A percentile compares a stretch with the other conserved stretches of the same genome.
These are phyloP conservation scores for Cyberlindnera bimundalis DNA, from an alignment of 805 yeast species.

Conservation along the genomic window DNA sequence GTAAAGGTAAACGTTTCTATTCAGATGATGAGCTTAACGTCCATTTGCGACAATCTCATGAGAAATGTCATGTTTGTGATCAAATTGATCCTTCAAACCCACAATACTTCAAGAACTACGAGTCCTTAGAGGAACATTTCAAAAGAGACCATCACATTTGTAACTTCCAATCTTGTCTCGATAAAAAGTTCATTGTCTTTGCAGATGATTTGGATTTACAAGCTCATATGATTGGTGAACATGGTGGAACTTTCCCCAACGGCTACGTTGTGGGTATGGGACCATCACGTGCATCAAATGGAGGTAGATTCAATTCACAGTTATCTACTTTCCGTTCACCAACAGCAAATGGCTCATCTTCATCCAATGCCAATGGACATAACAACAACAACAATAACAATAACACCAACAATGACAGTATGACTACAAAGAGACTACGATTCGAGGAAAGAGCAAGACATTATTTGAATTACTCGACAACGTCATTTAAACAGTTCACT, in stretches of 20 bases:
- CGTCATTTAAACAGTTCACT: slow-evolving; percentile 46
- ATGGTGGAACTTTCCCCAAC: slow-evolving; percentile 53
- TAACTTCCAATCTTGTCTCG: slow-evolving; percentile 72
- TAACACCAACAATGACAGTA: slow-evolving; percentile 35
- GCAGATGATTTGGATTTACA: slow-evolving; percentile 80
- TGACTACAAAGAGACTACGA: slow-evolving; percentile 49
- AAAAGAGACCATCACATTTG: slow-evolving; percentile 71
- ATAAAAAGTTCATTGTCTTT: slow-evolving; percentile 89
- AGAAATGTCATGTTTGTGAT: slow-evolving; percentile 88
- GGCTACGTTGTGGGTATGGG: slow-evolving; percentile 28
- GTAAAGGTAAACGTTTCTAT: slow-evolving; percentile 71
- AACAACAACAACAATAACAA: slow-evolving; percentile 18
- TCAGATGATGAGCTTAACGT: slow-evolving; percentile 81
- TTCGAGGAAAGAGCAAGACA: slow-evolving; percentile 84
- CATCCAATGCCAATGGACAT: too few relatives aligned
- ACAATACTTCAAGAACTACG: slow-evolving; percentile 75
- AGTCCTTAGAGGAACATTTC: slow-evolving; percentile 73
- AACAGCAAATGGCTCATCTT: not conserved
- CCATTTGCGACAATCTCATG: slow-evolving; percentile 83
- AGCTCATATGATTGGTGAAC: slow-evolving; percentile 85
- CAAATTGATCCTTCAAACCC: slow-evolving; percentile 58
- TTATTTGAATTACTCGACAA: slow-evolving; percentile 55
- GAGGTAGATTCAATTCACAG: slow-evolving; percentile 47
- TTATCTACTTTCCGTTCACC: slow-evolving; percentile 51
- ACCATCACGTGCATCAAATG: slow-evolving; percentile 2